Base-by-base conservation (phyloP, 2,329 filamentous ascomycete species). In the Pezicula carpinea region DNA sequence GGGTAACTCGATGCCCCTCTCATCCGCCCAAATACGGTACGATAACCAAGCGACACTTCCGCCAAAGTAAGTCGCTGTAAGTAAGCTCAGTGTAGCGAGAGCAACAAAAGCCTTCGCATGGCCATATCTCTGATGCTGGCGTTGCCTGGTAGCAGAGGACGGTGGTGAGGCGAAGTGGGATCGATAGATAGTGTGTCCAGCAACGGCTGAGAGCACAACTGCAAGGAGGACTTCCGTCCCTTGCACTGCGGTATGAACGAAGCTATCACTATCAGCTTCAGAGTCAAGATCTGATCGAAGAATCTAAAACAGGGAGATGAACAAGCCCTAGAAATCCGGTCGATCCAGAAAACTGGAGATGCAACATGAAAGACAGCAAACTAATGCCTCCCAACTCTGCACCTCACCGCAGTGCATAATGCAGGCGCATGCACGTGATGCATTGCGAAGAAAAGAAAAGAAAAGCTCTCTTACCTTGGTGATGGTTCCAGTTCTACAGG, bases 1-100 rank as follows among this genome's bases (percentile, higher is more conserved):
- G 2, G 73, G 72, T 3, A 69, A 53, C 14, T 64, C 60, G 39
- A 71, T 59, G 14, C 63, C 66, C 43, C 64, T 64, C 38, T 66
- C 56, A 40, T 66, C 59, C n/a, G 70, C 73, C 76, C 76, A 79
- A 26, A 69, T 62, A 34, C 67, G 62, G 60, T 79, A 79, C 3
- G 74, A 77, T 15, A 73, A 58, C 5, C 65, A 61, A 43, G 70
- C 70, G 56, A 73, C 73, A 23, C 60, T 56, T 31, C 70, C 60
- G 39, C 68, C 66, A 53, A 73, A 70, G 51, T 71, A 74, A 3
- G 64, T 65, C 4, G 73, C 69, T 1, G 67, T 59, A 1, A 60
- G 60, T 21, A 79, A 58, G 46, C 75, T 75, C n/a, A 70, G 47
- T 19, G 69, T 42, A 5, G 73, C 69, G n/a, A 79, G 64, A 19